A percentile compares a stretch with the other conserved stretches of the same genome.
Evolutionary conservation across 2,329 filamentous ascomycete genomes (phyloP).

Genomic region (Alternaria atra): DNA sequence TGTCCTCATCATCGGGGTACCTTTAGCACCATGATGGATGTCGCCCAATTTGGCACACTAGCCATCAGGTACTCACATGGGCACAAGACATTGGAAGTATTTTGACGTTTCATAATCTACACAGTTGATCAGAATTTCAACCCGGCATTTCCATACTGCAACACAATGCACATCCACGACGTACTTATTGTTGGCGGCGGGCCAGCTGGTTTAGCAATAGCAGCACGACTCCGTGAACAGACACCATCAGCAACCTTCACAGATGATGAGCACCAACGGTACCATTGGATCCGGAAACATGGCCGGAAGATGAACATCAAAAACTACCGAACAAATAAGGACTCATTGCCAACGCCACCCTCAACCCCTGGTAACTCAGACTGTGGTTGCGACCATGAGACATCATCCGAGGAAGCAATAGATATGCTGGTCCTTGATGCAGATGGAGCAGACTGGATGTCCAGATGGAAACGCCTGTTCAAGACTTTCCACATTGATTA

Average conservation of each 20-base stretch:
- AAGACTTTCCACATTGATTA: slow-evolving; percentile 73
- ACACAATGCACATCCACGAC: slow-evolving; percentile 60
- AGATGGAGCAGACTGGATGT: slow-evolving; percentile 71
- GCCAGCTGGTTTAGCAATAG: slow-evolving; percentile 77
- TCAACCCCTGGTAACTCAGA: slow-evolving; percentile 31
- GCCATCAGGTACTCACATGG: slow-evolving; percentile 34
- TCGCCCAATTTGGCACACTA: slow-evolving; percentile 10
- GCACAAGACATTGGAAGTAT: slow-evolving; percentile 1
- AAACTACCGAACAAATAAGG: slow-evolving; percentile 56
- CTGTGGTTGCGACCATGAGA: slow-evolving; percentile 23
- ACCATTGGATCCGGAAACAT: slow-evolving; percentile 77
- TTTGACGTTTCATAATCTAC: neutral
- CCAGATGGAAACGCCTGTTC: slow-evolving; percentile 75
- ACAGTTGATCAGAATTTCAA: neutral
- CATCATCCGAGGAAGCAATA: slow-evolving; percentile 14
- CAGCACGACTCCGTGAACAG: slow-evolving; percentile 74
- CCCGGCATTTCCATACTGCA: neutral
- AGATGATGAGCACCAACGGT: slow-evolving; percentile 83
- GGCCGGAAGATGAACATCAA: slow-evolving; percentile 67
- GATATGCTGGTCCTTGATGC: slow-evolving; percentile 70
- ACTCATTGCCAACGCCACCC: slow-evolving; percentile 38
- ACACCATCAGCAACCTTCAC: slow-evolving; percentile 83
- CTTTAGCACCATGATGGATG: slow-evolving; percentile 36
- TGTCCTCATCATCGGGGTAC: slow-evolving; percentile 7
- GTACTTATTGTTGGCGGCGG: slow-evolving; percentile 77